Evolutionary conservation across 305 asterid species (phyloP).

Genomic region (Fraxinus sp.): DNA sequence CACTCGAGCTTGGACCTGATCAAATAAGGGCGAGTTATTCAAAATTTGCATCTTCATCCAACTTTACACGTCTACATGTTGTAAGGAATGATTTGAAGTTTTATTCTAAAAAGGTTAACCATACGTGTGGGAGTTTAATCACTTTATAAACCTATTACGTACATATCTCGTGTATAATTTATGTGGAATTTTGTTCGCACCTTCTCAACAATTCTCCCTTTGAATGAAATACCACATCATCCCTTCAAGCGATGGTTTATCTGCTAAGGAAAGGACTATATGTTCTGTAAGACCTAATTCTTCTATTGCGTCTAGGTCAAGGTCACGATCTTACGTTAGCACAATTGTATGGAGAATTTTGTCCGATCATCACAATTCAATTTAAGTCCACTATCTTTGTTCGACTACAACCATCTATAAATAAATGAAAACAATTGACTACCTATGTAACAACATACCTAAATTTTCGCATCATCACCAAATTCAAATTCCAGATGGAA

Average conservation of each 20-base stretch:
- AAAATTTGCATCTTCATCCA: neutral
- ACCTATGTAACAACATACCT: neutral
- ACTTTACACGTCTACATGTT: neutral
- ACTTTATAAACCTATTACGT: no score
- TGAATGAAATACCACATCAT: neutral
- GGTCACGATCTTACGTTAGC: neutral
- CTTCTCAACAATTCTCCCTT: neutral
- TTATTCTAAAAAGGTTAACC: neutral
- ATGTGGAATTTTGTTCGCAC: neutral
- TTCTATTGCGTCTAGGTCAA: neutral
- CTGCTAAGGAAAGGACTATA: neutral
- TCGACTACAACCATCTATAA: neutral
- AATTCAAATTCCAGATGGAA: constrained; percentile 32
- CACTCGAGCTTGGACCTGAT: neutral
- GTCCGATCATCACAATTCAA: neutral
- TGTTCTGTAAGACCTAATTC: neutral
- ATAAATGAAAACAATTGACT: neutral
- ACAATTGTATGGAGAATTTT: neutral
- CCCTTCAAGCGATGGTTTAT: no score
- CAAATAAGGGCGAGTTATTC: no score
- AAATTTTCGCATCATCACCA: constrained; percentile 4
- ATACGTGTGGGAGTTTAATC: neutral
- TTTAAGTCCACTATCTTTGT: neutral
- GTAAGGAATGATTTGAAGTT: neutral
- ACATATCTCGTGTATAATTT: neutral